Conservation (phyloP, 2,329 filamentous ascomycete genomes). For the Teratosphaeria gauchensis region DNA sequence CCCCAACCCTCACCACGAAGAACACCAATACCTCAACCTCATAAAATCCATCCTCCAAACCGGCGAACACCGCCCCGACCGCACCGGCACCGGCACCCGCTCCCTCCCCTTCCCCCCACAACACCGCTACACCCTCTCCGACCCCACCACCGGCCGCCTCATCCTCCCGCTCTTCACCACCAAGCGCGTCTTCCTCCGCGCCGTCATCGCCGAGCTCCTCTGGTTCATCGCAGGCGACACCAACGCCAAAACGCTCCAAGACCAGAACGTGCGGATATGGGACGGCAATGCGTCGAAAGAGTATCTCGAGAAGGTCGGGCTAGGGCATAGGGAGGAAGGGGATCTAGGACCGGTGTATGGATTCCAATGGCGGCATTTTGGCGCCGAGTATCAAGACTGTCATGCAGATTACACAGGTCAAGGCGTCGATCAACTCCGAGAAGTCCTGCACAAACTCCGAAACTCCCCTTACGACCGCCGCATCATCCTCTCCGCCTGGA, state of each 20-base stretch:
- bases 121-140: conserved; percentile 75
- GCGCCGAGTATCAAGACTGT: conserved; percentile 74
- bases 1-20: conserved; percentile 53
- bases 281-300: conserved; percentile 89
- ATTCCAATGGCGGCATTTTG: conserved; percentile 98
- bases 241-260: conserved; percentile 64
- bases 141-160: conserved; percentile 40
- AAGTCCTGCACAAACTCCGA: conserved; percentile 78
- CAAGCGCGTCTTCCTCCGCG: conserved; percentile 88
- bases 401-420: conserved; percentile 74
- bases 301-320: conserved; percentile 77
- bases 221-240: conserved; percentile 90
- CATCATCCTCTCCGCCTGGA: conserved; percentile 91
- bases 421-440: conserved; percentile 86
- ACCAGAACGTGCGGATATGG: conserved; percentile 90
- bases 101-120: conserved; percentile 72
- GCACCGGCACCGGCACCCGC: conserved; percentile 75
- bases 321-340: conserved; percentile 71
- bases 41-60: conserved; percentile 72
- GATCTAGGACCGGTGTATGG: conserved; percentile 95
- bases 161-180: conserved; percentile 91
- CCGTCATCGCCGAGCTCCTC: conserved; percentile 82
- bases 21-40: conserved; percentile 86
- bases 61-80: conserved; percentile 85
- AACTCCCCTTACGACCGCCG: conserved; percentile 78